Evolutionary conservation across 345 rosid genomes (phyloP), one percentile per base, ranked within the genome.

Genomic region (Lepidium didymum): DNA sequence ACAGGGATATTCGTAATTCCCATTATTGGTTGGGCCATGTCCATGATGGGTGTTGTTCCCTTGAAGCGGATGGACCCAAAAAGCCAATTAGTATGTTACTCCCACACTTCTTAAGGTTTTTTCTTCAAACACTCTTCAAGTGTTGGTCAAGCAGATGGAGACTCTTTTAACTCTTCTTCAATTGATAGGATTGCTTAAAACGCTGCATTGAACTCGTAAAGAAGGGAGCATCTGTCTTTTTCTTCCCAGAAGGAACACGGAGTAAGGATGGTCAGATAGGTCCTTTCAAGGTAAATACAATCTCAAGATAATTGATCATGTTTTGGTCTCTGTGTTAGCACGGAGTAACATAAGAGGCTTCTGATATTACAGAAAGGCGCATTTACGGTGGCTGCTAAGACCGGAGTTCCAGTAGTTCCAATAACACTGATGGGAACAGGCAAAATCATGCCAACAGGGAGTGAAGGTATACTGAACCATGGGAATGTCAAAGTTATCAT

Each of bases 231-330:
- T 87, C 96, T 13, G 91, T 94, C 51, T 81, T 76, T 75, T 84
- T 94, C 85, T 94, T 91, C 59, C 99, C 97, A 0, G 99, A 89
- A 78, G 99, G 97, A 72, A 94, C 99, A 29, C 85, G 96, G 52
- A 87, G 93, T 78, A 94, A 78, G 68, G 97, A 91, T 67, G 96
- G 96, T 34, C 87, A 75, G 47, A 72, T 94, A 74, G 84, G 96
- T 67, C 60, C 78, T 73, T 94, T 94, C 75, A 94, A 91, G 99
- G 99, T 94, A 78, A 79, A 35, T 31, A 4, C 25, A 54, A 36
- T 60, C 52, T 37, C 16, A 42, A 29, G 16, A 13, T 46, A 46
- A 11, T 74, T 52, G 35, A 21, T 56, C 62, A 21, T 53, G 34
- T 41, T 35, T 10, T 47, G 27, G 25, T 49, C 11, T 8, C 12